phyloP scores from a whole-genome alignment of 2,329 filamentous ascomycete genomes.

The Tolypocladium album region DNA sequence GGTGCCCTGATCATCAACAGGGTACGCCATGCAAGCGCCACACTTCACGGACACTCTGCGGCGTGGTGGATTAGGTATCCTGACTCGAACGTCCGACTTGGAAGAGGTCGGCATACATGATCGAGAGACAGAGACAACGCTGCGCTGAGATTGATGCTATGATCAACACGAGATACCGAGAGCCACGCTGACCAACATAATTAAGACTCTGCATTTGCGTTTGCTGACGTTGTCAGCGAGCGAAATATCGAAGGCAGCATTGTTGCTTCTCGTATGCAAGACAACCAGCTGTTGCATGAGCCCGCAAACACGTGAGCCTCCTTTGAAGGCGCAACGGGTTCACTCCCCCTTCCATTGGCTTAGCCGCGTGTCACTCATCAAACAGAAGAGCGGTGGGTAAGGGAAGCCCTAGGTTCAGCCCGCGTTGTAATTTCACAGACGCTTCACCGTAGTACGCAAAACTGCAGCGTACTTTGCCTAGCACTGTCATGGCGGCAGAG shows the following conservation, averaged over 20 bases:
- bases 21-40: neutral
- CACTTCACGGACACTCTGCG: neutral
- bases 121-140: neutral
- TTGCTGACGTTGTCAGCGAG: neutral
- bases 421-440: too few species aligned
- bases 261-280: neutral
- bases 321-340: neutral
- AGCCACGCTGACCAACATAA: neutral
- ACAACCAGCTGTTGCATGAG: neutral
- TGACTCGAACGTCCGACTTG: neutral
- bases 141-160: neutral
- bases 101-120: neutral
- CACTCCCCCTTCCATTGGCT: neutral
- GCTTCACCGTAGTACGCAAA: neutral
- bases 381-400: neutral
- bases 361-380: neutral
- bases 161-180: neutral
- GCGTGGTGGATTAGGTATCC: neutral
- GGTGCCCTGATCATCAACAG: neutral
- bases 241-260: neutral
- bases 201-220: neutral
- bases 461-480: neutral
- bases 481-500: neutral
- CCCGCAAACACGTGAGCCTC: neutral
- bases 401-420: neutral